These are phyloP conservation scores for Globisporangium barbulae DNA, from an alignment of 352 stramenopile genomes.

Conservation along the genomic window DNA sequence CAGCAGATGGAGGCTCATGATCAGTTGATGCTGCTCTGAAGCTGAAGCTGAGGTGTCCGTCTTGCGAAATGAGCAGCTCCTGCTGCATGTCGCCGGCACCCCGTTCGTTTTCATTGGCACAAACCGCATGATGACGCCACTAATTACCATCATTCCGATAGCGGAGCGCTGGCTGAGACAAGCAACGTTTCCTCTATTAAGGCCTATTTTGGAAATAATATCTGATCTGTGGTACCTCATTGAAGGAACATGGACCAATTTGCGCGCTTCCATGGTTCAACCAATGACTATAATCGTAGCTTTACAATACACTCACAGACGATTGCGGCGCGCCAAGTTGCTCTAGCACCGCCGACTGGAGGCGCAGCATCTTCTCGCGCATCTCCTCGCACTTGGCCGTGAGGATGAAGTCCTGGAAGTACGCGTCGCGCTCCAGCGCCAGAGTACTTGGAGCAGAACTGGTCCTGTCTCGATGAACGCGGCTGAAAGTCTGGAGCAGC, in stretches of 20 bases:
- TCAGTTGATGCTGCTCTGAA: background rate
- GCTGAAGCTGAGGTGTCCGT: background rate
- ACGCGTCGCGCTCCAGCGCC: background rate
- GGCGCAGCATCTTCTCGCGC: background rate
- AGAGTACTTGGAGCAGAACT: background rate
- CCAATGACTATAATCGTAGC: too few species aligned
- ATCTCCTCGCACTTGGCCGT: constrained; percentile 7
- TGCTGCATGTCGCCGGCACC: too few species aligned
- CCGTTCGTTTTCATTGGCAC: too few species aligned
- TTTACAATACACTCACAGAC: too few species aligned
- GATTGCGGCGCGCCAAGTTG: background rate
- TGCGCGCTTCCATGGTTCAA: too few species aligned
- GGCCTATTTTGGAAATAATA: too few species aligned
- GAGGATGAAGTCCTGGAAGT: constrained; percentile 14
- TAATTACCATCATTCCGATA: background rate
- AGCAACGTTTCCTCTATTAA: too few species aligned
- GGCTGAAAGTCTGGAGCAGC: background rate
- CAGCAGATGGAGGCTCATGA: constrained; percentile 12
- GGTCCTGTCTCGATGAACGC: background rate
- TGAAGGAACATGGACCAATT: too few species aligned
- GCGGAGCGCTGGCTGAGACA: background rate
- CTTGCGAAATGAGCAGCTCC: too few species aligned
- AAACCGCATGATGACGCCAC: background rate
- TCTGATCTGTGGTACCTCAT: too few species aligned
- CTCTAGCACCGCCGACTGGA: constrained; percentile 7